Evolutionary conservation across 75 land plant species (phyloP).

Genomic region (Selaginella moellendorffii): DNA sequence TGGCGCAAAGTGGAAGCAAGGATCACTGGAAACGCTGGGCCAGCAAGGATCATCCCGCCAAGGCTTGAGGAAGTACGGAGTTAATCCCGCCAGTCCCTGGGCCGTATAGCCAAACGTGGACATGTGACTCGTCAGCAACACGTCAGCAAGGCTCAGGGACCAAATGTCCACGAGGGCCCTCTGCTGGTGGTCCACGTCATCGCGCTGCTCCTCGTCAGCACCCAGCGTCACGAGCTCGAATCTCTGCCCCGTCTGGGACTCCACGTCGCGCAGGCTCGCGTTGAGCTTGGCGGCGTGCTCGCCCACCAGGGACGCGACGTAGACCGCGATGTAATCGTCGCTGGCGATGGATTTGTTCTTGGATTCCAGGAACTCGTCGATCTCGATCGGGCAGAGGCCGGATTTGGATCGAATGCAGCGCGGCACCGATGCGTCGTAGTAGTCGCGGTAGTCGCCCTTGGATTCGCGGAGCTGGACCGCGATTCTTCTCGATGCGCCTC

Average conservation of each 20-base stretch:
- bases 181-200: neutral
- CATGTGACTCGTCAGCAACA: neutral
- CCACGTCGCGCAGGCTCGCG: slow-evolving; percentile 10
- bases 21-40: slow-evolving; percentile 12
- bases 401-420: slow-evolving; percentile 17
- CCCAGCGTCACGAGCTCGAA: slow-evolving; percentile 11
- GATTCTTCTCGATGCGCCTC: slow-evolving; percentile 10
- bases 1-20: slow-evolving; percentile 19
- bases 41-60: slow-evolving; percentile 15
- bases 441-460: slow-evolving; percentile 14
- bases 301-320: neutral
- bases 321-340: neutral
- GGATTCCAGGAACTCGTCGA: slow-evolving; percentile 10
- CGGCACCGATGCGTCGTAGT: slow-evolving; percentile 16
- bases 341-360: neutral
- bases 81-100: neutral
- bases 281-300: slow-evolving; percentile 8
- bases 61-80: slow-evolving; percentile 16
- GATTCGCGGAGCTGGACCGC: slow-evolving; percentile 19
- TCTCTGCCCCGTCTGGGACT: slow-evolving; percentile 10
- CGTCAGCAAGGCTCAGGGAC: neutral
- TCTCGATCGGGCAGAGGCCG: slow-evolving; percentile 13
- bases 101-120: neutral
- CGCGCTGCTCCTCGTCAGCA: neutral
- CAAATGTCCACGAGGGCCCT: neutral